These are phyloP conservation scores for Pseudoneurospora amorphoporcata DNA, from an alignment of 495 filamentous ascomycete genomes.

Conservation along the genomic window DNA sequence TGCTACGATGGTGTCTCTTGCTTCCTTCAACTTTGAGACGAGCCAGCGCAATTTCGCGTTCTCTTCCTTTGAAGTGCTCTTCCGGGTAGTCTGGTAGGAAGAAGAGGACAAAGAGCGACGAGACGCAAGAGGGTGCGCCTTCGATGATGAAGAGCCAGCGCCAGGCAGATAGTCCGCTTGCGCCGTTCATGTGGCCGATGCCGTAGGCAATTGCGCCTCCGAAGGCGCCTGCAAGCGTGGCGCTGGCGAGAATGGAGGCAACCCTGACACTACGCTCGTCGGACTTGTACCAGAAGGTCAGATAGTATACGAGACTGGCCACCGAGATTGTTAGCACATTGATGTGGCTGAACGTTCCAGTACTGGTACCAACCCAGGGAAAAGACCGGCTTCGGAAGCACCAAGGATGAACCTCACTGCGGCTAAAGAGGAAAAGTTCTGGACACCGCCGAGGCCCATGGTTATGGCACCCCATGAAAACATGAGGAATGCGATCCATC, in stretches of 20 bases:
- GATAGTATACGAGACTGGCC: constrained; percentile 42
- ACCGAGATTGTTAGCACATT: neutral
- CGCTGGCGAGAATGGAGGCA: constrained; percentile 54
- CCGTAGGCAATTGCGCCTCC: constrained; percentile 59
- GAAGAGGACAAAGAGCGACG: constrained; percentile 46
- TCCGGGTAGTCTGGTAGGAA: constrained; percentile 59
- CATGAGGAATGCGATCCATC: constrained; percentile 62
- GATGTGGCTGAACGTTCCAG: neutral
- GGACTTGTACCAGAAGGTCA: constrained; percentile 63
- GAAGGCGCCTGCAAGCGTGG: constrained; percentile 62
- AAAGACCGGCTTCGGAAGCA: constrained; percentile 45
- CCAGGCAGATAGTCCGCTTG: constrained; percentile 51
- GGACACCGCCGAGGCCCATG: constrained; percentile 50
- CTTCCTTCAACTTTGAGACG: constrained; percentile 47
- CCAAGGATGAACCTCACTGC: constrained; percentile 59
- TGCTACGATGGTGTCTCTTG: constrained; percentile 39
- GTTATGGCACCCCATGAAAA: constrained; percentile 57
- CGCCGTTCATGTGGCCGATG: constrained; percentile 56
- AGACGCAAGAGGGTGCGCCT: constrained; percentile 49
- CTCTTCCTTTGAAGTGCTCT: constrained; percentile 40
- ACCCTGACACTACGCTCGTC: constrained; percentile 56
- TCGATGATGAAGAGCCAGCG: constrained; percentile 70
- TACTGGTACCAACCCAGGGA: constrained; percentile 43
- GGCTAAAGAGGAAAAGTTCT: constrained; percentile 43
- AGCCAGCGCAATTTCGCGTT: constrained; percentile 45